Conservation (phyloP, 257 asterid species). For the Plantago major region DNA sequence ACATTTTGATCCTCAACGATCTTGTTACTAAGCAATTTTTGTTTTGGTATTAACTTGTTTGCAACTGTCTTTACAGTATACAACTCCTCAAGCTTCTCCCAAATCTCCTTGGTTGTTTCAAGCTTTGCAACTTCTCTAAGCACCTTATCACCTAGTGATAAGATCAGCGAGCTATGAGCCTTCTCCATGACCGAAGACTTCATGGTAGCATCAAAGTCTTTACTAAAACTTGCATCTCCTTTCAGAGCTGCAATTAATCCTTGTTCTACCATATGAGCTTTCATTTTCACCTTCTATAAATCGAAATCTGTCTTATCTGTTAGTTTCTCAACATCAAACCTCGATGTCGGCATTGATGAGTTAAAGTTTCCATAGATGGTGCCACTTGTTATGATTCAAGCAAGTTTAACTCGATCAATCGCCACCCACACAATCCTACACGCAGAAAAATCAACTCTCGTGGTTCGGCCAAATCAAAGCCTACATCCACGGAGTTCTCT, state of each 20-base stretch:
- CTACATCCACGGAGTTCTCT: no score
- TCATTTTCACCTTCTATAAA: background rate
- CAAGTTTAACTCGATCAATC: no score
- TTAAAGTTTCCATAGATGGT: background rate
- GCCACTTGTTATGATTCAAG: background rate
- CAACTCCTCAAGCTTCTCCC: background rate
- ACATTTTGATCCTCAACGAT: background rate
- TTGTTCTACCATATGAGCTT: background rate
- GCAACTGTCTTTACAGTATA: background rate
- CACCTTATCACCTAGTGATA: background rate
- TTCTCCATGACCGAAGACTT: background rate
- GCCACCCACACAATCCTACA: no score
- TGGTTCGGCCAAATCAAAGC: no score
- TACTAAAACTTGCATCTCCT: background rate
- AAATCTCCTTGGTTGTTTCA: background rate
- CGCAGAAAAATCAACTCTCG: no score
- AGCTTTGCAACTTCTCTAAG: background rate
- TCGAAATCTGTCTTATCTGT: background rate
- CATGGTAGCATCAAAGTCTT: background rate
- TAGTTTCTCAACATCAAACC: background rate
- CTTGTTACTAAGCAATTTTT: background rate
- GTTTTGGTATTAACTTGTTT: background rate
- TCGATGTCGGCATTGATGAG: background rate
- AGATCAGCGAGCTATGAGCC: background rate
- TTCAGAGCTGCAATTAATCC: background rate